Base-by-base conservation (phyloP, 2,329 filamentous ascomycete genomes). In the Raffaelea albimanens region DNA sequence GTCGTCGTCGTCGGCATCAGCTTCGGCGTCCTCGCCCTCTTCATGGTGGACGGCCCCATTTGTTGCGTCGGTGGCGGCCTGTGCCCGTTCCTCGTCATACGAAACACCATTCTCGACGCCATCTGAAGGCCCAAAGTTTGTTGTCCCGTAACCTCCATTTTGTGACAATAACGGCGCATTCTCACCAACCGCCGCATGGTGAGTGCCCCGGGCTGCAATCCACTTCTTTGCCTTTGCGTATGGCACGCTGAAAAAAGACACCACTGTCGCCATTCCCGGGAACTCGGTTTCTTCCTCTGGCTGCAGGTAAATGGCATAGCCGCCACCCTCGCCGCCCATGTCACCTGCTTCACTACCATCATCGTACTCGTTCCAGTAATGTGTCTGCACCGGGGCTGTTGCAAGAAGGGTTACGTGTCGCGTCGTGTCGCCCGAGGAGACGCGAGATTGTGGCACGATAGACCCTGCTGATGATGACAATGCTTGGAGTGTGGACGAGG, bases 351-450 rank as follows among this genome's bases (percentile, higher is more conserved):
- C 85, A 60, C 87, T 88, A 9, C 85, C 85, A 59, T 90, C 68
- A 55, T 94, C 87, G 62, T 91, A 93, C 62, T 94, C 87, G 62
- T 87, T 91, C 87, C 87, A 94, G 60, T 91, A 93, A 41, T 70
- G 68, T 16, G 65, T 57, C 44, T 61, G 60, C 8, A 61, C 44
- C 49, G 57, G n/a, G 0, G 48, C 43, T 2, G 46, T 13, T 3
- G 42, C 43, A 2, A 48, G 44, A 10, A 50, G 16, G 1, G 48
- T 51, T 1, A 48, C 31, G 11, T 47, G 49, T 13, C 43, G 48
- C 8, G 43, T 7, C 2, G 43, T 10, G 13, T 16, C 8, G 19
- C 44, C 38, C 3, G 45, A 41, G 10, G 44, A 9, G 3, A 20
- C 22, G 4, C 43, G 50, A 10, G 25, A 19, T 25, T 13, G 43